Evolutionary conservation across 2,329 filamentous ascomycete species (phyloP).

Genomic region (Verticillium klebahnii): DNA sequence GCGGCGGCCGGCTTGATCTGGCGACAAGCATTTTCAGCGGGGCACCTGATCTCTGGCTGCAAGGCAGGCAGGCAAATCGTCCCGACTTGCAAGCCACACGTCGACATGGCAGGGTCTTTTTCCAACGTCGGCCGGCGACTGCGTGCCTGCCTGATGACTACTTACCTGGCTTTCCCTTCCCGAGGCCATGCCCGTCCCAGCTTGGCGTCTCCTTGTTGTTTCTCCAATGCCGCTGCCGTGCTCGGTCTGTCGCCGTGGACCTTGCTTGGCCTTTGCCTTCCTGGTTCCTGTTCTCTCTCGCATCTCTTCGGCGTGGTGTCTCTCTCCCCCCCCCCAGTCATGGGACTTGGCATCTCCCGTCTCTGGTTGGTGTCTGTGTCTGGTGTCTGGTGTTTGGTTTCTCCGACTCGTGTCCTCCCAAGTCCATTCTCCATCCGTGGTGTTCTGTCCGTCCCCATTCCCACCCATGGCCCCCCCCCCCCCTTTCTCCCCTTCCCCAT

Average conservation of each 20-base stretch:
- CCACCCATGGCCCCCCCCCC: background rate
- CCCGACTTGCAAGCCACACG: background rate
- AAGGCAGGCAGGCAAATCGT: background rate
- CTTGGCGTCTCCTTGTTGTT: background rate
- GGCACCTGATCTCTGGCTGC: background rate
- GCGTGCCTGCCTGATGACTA: no score
- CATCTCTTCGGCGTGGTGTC: background rate
- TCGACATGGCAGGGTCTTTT: no score
- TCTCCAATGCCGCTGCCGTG: background rate
- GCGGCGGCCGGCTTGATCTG: background rate
- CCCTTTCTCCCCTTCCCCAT: background rate
- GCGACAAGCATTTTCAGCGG: background rate
- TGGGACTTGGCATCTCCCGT: no score
- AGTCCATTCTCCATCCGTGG: slow-evolving; percentile 1
- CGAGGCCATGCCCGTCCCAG: background rate
- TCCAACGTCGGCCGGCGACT: no score
- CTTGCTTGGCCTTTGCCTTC: slow-evolving; percentile 11
- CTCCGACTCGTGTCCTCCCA: slow-evolving; percentile 1
- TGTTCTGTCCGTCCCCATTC: slow-evolving; percentile 7
- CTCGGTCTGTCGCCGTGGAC: background rate
- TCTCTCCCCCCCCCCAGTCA: no score
- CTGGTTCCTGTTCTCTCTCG: background rate
- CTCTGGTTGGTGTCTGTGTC: no score
- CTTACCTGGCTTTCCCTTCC: background rate
- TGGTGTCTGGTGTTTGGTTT: background rate